Percentiles rank a stretch among this genome's conserved stretches.
These are phyloP conservation scores for Silene conica DNA, from an alignment of 148 eudicot genomes.

Conservation along the genomic window DNA sequence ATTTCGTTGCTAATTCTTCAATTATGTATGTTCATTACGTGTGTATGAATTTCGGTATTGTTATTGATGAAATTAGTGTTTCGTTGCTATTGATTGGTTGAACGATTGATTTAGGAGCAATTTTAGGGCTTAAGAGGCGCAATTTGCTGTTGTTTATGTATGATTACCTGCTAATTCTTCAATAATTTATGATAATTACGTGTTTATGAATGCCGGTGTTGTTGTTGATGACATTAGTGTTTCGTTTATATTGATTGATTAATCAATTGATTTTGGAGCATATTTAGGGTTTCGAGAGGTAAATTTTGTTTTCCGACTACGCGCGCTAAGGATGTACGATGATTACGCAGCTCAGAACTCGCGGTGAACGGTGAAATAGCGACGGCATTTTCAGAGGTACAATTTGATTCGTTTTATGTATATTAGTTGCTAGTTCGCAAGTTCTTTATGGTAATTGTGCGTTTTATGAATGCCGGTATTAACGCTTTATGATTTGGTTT, in stretches of 20 bases:
- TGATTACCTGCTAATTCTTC: conserved; percentile 51
- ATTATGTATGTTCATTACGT: conserved; percentile 77
- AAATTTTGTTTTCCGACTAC: no score
- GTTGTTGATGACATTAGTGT: conserved; percentile 21
- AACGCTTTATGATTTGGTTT: conserved; percentile 18
- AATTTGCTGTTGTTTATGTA: conserved; percentile 17
- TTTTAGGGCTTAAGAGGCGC: conserved; percentile 31
- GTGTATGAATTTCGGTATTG: conserved; percentile 65
- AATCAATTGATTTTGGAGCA: conserved; percentile 2
- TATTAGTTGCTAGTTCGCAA: no score
- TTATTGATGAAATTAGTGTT: conserved; percentile 22
- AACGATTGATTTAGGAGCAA: conserved; percentile 5
- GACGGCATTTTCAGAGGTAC: conserved; percentile 34
- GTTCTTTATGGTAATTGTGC: no score
- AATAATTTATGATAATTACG: conserved; percentile 73
- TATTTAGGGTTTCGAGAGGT: no score
- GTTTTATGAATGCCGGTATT: no score
- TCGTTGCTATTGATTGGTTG: no score
- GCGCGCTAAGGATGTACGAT: no score
- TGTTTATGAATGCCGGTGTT: conserved; percentile 72
- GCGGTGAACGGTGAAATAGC: background rate
- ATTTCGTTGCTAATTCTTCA: conserved; percentile 47
- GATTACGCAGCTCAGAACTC: background rate
- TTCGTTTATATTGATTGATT: no score
- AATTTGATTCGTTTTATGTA: conserved; percentile 44